phyloP scores from a whole-genome alignment of 1,284 basidiomycete species.

The Irpex sp. region DNA sequence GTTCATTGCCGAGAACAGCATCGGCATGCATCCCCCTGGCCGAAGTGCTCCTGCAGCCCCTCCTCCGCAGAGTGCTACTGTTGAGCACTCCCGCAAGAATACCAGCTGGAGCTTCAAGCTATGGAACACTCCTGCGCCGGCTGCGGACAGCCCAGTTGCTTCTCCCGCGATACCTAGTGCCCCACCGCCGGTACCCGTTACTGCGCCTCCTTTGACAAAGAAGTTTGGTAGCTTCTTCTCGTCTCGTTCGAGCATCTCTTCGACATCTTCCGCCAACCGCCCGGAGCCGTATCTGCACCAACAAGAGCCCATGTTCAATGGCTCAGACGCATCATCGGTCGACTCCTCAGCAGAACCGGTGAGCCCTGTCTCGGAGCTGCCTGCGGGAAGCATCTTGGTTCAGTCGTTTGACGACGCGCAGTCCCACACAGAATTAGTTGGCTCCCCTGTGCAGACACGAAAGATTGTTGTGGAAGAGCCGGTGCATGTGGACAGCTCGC shows the following conservation, averaged over 20 bases:
- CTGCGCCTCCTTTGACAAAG: constrained; percentile 39
- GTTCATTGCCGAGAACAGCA: constrained; percentile 78
- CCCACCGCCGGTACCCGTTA: constrained; percentile 24
- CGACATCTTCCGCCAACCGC: constrained; percentile 25
- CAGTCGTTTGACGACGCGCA: constrained; percentile 10
- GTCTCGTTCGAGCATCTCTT: constrained; percentile 51
- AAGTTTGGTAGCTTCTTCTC: constrained; percentile 71
- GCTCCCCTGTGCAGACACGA: constrained; percentile 6
- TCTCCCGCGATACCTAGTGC: constrained; percentile 16
- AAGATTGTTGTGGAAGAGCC: background rate
- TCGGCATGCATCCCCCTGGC: constrained; percentile 35
- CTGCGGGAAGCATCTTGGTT: constrained; percentile 19
- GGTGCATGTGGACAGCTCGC: background rate
- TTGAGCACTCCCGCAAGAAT: constrained; percentile 1
- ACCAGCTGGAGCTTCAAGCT: constrained; percentile 45
- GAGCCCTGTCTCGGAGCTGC: constrained; percentile 29
- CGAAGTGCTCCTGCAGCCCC: constrained; percentile 22
- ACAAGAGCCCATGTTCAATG: constrained; percentile 29
- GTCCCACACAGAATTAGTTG: constrained; percentile 4
- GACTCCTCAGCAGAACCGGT: constrained; percentile 31
- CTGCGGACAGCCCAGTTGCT: constrained; percentile 16
- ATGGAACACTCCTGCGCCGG: constrained; percentile 41
- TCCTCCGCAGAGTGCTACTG: constrained; percentile 3
- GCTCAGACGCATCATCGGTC: constrained; percentile 35
- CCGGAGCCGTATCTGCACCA: constrained; percentile 15